A percentile compares a stretch with the other conserved stretches of the same genome.
phyloP scores from a whole-genome alignment of 106 monocot species.

The Apostasia ramifera region DNA sequence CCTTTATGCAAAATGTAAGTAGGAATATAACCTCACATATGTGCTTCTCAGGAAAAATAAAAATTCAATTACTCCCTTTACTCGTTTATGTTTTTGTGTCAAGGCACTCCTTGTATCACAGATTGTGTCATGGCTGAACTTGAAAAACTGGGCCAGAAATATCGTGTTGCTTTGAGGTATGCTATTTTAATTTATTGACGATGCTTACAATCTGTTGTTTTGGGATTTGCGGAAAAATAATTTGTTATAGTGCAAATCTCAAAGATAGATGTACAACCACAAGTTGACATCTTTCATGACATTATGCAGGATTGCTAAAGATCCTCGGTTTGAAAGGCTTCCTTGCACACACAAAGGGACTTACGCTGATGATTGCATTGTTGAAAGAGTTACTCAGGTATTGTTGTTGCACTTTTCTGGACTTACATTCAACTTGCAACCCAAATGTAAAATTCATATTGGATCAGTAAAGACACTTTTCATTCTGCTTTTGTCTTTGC shows the following conservation, averaged over 20 bases:
- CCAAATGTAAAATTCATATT: no score
- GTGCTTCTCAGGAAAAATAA: neutral
- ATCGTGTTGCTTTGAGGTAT: slow-evolving; percentile 92
- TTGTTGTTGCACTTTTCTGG: neutral
- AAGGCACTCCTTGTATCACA: slow-evolving; percentile 97
- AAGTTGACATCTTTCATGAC: neutral
- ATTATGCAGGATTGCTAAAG: slow-evolving; percentile 77
- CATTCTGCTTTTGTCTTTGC: no score
- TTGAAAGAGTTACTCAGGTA: slow-evolving; percentile 94
- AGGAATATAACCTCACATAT: neutral
- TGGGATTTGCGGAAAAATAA: neutral
- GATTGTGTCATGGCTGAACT: slow-evolving; percentile 99
- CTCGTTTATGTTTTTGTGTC: neutral
- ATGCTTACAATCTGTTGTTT: neutral
- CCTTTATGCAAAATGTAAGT: slow-evolving; percentile 98
- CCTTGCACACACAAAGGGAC: slow-evolving; percentile 98
- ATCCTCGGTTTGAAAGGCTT: slow-evolving; percentile 90
- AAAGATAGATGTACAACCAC: neutral
- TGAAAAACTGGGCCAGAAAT: slow-evolving; percentile 97
- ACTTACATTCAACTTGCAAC: neutral
- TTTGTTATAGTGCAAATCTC: no score
- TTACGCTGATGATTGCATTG: slow-evolving; percentile 99
- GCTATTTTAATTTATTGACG: slow-evolving; percentile 1
- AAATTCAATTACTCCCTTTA: neutral
- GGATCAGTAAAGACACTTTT: no score